A percentile compares a stretch with the other conserved stretches of the same genome.
Evolutionary conservation across 257 asterid genomes (phyloP).

Genomic region (Fraxinus anomala): DNA sequence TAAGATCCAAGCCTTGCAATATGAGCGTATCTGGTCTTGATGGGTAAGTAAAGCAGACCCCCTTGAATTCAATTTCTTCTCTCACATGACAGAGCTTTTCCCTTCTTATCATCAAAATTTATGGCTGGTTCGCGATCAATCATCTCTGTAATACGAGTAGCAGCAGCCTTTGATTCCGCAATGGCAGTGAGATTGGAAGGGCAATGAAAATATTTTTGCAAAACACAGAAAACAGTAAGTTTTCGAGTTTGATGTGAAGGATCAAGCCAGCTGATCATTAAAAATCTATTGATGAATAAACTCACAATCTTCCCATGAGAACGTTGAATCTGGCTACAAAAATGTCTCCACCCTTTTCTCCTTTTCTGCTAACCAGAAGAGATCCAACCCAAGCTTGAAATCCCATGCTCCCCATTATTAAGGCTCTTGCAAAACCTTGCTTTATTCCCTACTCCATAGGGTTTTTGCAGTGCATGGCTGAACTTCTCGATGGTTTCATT

Average conservation of each 20-base stretch:
- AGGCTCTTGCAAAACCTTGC: slow-evolving; percentile 76
- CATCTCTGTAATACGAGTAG: slow-evolving; percentile 65
- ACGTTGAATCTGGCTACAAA: slow-evolving; percentile 85
- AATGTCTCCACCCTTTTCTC: slow-evolving; percentile 76
- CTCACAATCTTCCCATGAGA: slow-evolving; percentile 85
- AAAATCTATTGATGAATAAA: slow-evolving; percentile 12
- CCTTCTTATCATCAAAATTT: slow-evolving; percentile 67
- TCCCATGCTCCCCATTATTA: slow-evolving; percentile 83
- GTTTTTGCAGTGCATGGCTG: slow-evolving; percentile 62
- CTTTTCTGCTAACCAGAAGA: slow-evolving; percentile 57
- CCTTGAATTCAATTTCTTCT: slow-evolving; percentile 64
- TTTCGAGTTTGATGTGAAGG: not conserved
- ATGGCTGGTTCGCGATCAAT: slow-evolving; percentile 58
- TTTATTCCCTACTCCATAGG: slow-evolving; percentile 63
- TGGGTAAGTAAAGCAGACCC: slow-evolving; percentile 58
- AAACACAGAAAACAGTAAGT: not conserved
- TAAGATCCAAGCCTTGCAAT: slow-evolving; percentile 61
- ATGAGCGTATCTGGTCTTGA: slow-evolving; percentile 62
- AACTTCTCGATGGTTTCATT: slow-evolving; percentile 53
- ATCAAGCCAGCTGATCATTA: not conserved
- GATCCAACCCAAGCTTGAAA: slow-evolving; percentile 85
- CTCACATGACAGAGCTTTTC: slow-evolving; percentile 78
- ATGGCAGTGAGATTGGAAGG: slow-evolving; percentile 77
- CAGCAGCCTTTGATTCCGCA: slow-evolving; percentile 69
- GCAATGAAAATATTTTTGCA: slow-evolving; percentile 68